Evolutionary conservation across 108 stramenopile genomes (phyloP), one percentile per base, ranked within the genome.

Genomic region (Bacterosira constricta): DNA sequence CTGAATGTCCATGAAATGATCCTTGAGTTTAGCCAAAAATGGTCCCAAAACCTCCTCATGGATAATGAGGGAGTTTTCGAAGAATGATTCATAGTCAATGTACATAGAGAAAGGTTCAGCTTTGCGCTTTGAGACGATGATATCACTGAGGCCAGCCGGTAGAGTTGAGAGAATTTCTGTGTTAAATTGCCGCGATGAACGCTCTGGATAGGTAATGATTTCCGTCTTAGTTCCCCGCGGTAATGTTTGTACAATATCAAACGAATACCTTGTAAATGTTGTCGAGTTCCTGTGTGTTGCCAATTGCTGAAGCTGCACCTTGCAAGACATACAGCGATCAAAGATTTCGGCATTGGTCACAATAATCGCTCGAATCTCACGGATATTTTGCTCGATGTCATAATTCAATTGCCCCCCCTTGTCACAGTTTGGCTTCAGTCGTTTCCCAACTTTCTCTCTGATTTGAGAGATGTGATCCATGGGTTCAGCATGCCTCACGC

Each of bases 1-100:
- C 25, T 81, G 80, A 17, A 81, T 63, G 58, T 37, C 20, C 53
- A 71, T 49, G 18, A 81, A 38, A 61, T 81, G 70, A 13, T 77
- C 63, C 63, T 77, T 71, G 4, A 72, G 66, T 45, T 72, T 38
- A 20, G 36, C 26, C 1, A 81, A 69, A 35, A 81, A 77, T 31
- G 69, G 70, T 29, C 47, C 70, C 57, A 81, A 63, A 2, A 71
- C 42, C 3, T 81, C 70, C 4, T 77, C 65, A n/a, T 71, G 75
- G 23, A 81, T 42, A 23, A 76, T 36, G 5, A 75, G 27, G 5
- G 74, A 58, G 11, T 31, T 70, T 2, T 54, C 34, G n/a, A 81
- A 75, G 34, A 60, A 76, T 0, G 61, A 27, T 34, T 60, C 69
- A 38, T 76, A 75, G 46, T 81, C 69, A 30, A 74, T 74, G 39